Base-by-base conservation (phyloP, 2,329 filamentous ascomycete species). In the Neofusicoccum parvum region DNA sequence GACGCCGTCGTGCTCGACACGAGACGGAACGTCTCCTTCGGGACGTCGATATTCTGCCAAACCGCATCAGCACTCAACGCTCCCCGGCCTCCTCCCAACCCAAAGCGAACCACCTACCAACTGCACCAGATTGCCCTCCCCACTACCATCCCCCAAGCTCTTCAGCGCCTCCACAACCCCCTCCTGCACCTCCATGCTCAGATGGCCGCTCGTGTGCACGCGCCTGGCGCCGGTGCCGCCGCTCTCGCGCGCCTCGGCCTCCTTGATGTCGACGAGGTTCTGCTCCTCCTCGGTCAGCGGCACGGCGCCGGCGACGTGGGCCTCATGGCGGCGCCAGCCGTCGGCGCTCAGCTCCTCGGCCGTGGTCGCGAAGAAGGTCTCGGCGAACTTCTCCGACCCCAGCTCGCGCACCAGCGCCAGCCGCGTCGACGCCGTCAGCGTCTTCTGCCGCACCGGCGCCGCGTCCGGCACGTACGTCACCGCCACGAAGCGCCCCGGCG, bases 361-460 rank as follows among this genome's bases (percentile, higher is more conserved):
- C 46, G 84, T 86, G 1, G 90, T 94, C 11, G 85, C 87, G 74
- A 94, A 92, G 48, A 94, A 82, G 27, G 87, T 90, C 75, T 94
- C 90, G 60, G 89, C 82, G 78, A 95, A 94, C 72, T 92, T 85
- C 76, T 95, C 91, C 63, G 87, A 86, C 51, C 92, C 92, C 10
- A 95, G 83, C 78, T 94, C 91, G 48, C 91, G 86, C 58, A 90
- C 86, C 1, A 95, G 83, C 0, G 91, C 91, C 71, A 94, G 82
- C 10, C 91, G 86, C 34, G 92, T 94, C 27, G 88, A 87, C 5
- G 92, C 91, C 76, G 94, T 94, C 23, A 95, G 85, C 89, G 92
- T 95, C 83, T 95, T 95, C 76, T 92, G 90, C 45, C 92, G 88
- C 65, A 95, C 91, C 34, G 89, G 90, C 45, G 92, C 92, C 0